These are phyloP conservation scores for Cercophora sp. DNA, from an alignment of 495 filamentous ascomycete genomes.

Conservation along the genomic window DNA sequence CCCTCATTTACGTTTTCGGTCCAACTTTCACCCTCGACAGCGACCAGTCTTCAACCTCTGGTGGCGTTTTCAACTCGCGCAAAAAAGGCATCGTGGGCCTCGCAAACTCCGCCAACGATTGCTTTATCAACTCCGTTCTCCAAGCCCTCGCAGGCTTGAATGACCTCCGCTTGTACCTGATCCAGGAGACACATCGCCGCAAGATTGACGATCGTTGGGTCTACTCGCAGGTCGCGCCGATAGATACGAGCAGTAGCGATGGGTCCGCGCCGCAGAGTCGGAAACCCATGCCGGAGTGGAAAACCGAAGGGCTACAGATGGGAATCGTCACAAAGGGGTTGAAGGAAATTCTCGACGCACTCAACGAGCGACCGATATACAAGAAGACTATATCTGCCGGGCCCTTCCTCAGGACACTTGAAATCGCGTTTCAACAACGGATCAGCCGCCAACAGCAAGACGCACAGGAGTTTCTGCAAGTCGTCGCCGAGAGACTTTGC, in stretches of 20 bases:
- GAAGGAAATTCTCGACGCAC: conserved; percentile 85
- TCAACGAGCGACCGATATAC: conserved; percentile 92
- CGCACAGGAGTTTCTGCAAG: conserved; percentile 96
- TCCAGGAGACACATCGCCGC: conserved; percentile 79
- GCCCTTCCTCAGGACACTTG: conserved; percentile 72
- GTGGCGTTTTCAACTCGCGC: conserved; percentile 45
- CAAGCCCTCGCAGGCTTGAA: conserved; percentile 94
- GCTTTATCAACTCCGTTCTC: conserved; percentile 97
- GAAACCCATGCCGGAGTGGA: conserved; percentile 56
- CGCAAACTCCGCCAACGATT: conserved; percentile 91
- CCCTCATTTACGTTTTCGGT: conserved; percentile 92
- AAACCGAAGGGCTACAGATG: conserved; percentile 68
- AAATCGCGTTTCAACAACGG: conserved; percentile 79
- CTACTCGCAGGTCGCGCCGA: conserved; percentile 57
- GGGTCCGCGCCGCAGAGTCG: conserved; percentile 12
- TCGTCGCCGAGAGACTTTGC: conserved; percentile 83
- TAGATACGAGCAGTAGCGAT: conserved; percentile 24
- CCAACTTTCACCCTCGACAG: conserved; percentile 92
- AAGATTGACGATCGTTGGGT: conserved; percentile 68
- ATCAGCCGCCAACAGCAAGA: conserved; percentile 96
- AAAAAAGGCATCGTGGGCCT: conserved; percentile 91
- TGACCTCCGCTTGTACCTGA: conserved; percentile 85
- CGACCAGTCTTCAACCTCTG: conserved; percentile 46
- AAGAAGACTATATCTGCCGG: conserved; percentile 89
- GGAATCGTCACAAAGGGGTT: conserved; percentile 82